Evolutionary conservation across 1,284 basidiomycete species (phyloP).

Genomic region (Moniliella sp.): DNA sequence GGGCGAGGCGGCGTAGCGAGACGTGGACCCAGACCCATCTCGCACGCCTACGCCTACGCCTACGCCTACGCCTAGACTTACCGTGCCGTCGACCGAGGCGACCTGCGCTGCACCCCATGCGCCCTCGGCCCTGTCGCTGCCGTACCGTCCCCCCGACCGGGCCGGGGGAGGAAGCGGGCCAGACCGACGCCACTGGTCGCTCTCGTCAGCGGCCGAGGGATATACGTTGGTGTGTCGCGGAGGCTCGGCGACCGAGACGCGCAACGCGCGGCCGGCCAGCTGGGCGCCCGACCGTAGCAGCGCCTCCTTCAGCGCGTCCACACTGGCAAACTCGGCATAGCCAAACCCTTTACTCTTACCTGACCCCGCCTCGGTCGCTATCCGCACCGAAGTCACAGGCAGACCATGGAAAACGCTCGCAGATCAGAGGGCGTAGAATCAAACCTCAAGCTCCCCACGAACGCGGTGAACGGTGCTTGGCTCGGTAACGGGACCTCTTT

Average conservation of each 20-base stretch:
- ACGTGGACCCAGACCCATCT: constrained; percentile 25
- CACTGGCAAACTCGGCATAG: constrained; percentile 72
- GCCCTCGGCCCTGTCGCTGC: constrained; percentile 21
- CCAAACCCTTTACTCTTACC: constrained; percentile 94
- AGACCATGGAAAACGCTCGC: constrained; percentile 42
- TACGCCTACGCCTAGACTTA: too few species aligned
- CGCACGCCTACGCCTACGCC: constrained; percentile 19
- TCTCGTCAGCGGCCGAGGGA: constrained; percentile 37
- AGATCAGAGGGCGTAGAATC: constrained; percentile 73
- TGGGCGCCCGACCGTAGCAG: constrained; percentile 22
- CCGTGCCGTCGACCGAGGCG: too few species aligned
- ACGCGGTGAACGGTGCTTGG: constrained; percentile 80
- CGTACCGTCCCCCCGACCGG: constrained; percentile 5
- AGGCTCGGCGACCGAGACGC: constrained; percentile 84
- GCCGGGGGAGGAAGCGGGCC: constrained; percentile 35
- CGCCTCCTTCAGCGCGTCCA: constrained; percentile 64
- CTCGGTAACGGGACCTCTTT: constrained; percentile 86
- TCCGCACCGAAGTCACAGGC: constrained; percentile 58
- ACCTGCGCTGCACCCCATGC: too few species aligned
- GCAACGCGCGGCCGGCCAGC: constrained; percentile 56
- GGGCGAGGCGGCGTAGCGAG: constrained; percentile 5
- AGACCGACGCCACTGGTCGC: constrained; percentile 58
- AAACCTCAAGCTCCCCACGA: constrained; percentile 82
- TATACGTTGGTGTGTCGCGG: constrained; percentile 53
- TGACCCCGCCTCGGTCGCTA: constrained; percentile 62